Base-by-base conservation (phyloP, 495 filamentous ascomycete species). In the Xylaria intraflava region DNA sequence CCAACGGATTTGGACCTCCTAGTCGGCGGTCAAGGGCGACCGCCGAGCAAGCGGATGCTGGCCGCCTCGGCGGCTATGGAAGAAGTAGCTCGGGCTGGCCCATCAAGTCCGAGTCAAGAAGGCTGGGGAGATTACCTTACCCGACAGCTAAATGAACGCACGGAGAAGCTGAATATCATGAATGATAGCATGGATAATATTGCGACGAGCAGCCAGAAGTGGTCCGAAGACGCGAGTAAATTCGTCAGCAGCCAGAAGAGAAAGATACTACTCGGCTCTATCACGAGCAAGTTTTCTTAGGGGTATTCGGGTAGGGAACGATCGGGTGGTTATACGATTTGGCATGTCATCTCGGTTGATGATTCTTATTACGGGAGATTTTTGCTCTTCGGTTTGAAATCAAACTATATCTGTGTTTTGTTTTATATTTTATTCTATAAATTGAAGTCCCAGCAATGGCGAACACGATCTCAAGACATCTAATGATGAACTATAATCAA, bases 1-100 rank as follows among this genome's bases (percentile, higher is more conserved):
- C 85, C 89, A 12, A 74, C 84, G n/a, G 94, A 98, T 65, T 82
- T 98, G 72, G 93, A 97, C 58, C 66, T 94, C 7, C 69, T 97
- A 31, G 93, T 98, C 55, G 90, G 93, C 29, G 93, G 93, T 0
- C 84, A 89, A 26, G 83, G 90, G 57, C 80, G 93, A 10, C 93
- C 92, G 11, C 85, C 88, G 0, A 90, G 87, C 14, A 86, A 85
- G 52, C 85, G 90, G 74, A 76, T 92, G 81, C 62, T 72, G 53
- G 75, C 51, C 31, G 72, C 69, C 7, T 67, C 72, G 19, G 71
- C 65, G n/a, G 75, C 64, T 45, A 77, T 70, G 69, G 70, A 67
- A 52, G 64, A 65, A 22, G 61, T 56, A 38, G 69, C 63, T 19
- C 67, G 58, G 26, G 62, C 33, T 19, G 59, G 44, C 0, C 64